Conservation (phyloP, 345 rosid species). For the Arabidopsis suecica region DNA sequence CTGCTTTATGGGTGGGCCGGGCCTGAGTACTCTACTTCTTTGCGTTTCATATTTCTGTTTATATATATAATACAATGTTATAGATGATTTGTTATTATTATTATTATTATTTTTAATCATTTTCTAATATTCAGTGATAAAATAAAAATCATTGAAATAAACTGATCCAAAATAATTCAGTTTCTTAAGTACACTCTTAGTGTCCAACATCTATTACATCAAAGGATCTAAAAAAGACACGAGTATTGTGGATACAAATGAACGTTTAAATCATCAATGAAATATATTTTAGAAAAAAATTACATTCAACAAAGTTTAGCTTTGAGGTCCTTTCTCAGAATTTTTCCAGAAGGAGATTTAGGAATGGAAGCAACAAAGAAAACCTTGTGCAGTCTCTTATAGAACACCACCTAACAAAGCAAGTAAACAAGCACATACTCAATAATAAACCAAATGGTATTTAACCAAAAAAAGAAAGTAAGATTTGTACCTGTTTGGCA, state of each 20-base stretch:
- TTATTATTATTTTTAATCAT: not conserved
- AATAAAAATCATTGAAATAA: not conserved
- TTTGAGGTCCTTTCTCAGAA: constrained; percentile 79
- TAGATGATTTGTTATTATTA: too few species aligned
- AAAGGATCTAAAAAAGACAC: not conserved
- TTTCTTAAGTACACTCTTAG: constrained; percentile 13
- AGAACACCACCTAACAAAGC: constrained; percentile 68
- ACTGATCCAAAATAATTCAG: not conserved
- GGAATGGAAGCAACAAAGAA: constrained; percentile 82
- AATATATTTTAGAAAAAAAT: not conserved
- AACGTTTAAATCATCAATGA: constrained; percentile 21
- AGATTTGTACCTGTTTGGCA: constrained; percentile 64
- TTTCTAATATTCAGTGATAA: not conserved
- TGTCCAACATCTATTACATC: not conserved
- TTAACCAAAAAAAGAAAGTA: not conserved
- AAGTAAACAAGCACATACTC: not conserved
- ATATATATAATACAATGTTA: too few species aligned
- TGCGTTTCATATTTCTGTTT: too few species aligned
- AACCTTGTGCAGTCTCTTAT: constrained; percentile 82
- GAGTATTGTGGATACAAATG: constrained; percentile 17
- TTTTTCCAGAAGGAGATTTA: constrained; percentile 89
- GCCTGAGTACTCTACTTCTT: too few species aligned
- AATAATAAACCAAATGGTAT: not conserved
- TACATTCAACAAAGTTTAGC: constrained; percentile 55
- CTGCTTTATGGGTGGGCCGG: too few species aligned